phyloP scores from a whole-genome alignment of 208 protist genomes.

The Leishmania aethiopica region DNA sequence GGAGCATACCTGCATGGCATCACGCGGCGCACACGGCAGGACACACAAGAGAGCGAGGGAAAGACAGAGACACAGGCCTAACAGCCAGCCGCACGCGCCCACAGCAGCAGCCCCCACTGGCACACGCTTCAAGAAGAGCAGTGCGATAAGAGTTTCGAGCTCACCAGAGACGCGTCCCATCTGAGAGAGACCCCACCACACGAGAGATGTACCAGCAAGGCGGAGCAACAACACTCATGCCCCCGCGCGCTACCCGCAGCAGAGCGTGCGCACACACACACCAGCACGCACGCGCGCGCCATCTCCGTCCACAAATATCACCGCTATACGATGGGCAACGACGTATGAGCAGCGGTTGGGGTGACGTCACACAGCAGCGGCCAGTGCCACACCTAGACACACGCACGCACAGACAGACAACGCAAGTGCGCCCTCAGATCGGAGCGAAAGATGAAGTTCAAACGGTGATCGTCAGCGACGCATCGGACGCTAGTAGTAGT shows the following conservation, averaged over 20 bases:
- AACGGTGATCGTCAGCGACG: constrained; percentile 29
- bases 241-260: background rate
- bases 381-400: background rate
- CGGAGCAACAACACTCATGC: background rate
- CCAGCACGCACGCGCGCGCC: background rate
- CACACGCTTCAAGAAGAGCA: background rate
- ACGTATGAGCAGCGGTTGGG: constrained; percentile 32
- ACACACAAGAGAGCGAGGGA: background rate
- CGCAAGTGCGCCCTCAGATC: constrained; percentile 35
- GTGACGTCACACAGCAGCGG: constrained; percentile 15
- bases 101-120: background rate
- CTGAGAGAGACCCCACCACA: constrained; percentile 12
- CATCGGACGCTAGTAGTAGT: constrained; percentile 30
- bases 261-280: background rate
- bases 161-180: background rate
- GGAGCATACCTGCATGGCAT: constrained; percentile 37
- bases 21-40: constrained; percentile 1
- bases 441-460: constrained; percentile 66
- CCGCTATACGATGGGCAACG: constrained; percentile 22
- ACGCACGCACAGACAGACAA: background rate
- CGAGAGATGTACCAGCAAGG: background rate
- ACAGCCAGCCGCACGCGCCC: background rate
- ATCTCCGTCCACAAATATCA: constrained; percentile 39
- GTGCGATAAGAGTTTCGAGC: constrained; percentile 21
- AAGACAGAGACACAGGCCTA: background rate